Percentiles rank a stretch among this genome's conserved stretches.
Conservation (phyloP, 495 filamentous ascomycete species). For the Penicillium nucicola region DNA sequence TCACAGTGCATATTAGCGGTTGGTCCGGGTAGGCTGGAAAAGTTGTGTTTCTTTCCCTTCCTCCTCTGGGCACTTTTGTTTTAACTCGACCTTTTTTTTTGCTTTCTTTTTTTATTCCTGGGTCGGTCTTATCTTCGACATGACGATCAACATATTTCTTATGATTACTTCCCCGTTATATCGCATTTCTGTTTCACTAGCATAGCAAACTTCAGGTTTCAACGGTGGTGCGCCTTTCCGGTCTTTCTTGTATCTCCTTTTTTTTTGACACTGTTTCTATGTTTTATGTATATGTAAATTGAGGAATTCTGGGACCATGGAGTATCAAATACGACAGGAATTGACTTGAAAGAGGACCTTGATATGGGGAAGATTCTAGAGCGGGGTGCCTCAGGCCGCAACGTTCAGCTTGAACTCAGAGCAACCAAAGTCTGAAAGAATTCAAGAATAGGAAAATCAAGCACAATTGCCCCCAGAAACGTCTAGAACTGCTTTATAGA, state of each 20-base stretch:
- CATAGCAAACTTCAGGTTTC: constrained; percentile 29
- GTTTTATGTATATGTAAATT: constrained; percentile 5
- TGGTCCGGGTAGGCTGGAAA: constrained; percentile 39
- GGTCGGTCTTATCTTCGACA: constrained; percentile 5
- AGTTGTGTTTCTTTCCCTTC: constrained; percentile 38
- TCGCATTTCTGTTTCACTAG: constrained; percentile 23
- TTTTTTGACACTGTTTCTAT: constrained; percentile 6
- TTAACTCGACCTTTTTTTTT: constrained; percentile 18
- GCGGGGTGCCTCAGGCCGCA: constrained; percentile 8
- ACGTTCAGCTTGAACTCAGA: too few relatives aligned
- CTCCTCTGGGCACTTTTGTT: constrained; percentile 30
- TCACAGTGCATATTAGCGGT: constrained; percentile 51
- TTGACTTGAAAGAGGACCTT: neutral
- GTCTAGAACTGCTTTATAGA: constrained; percentile 24
- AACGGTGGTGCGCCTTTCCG: constrained; percentile 17
- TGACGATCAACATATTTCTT: constrained; percentile 15
- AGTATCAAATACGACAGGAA: too few relatives aligned
- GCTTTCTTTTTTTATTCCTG: constrained; percentile 12
- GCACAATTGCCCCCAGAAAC: constrained; percentile 9
- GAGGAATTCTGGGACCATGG: neutral
- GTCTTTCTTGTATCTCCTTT: constrained; percentile 9
- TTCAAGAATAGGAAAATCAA: too few relatives aligned
- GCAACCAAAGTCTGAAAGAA: too few relatives aligned
- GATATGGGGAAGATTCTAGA: constrained; percentile 7
- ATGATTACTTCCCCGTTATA: constrained; percentile 9